Conservation (phyloP, 2,329 filamentous ascomycete species). For the Paramyrothecium roridum region DNA sequence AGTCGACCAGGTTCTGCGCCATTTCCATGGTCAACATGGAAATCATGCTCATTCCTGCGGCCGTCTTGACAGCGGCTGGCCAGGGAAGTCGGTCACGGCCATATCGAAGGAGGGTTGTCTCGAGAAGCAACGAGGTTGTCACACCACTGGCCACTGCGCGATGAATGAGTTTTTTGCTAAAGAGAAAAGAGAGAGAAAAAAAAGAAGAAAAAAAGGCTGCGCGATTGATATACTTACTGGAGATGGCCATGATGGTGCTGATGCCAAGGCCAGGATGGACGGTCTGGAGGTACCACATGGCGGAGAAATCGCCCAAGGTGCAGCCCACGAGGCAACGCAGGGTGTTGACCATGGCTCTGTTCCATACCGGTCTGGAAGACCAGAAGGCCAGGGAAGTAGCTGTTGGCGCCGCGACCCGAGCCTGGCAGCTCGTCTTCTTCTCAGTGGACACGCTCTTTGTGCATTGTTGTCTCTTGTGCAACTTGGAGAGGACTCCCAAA, state of each 20-base stretch:
- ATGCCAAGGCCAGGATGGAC: slow-evolving; percentile 43
- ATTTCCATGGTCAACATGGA: slow-evolving; percentile 58
- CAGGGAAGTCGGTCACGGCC: slow-evolving; percentile 46
- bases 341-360: slow-evolving; percentile 50
- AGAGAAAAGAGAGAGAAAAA: fast-evolving
- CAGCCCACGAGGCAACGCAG: slow-evolving; percentile 53
- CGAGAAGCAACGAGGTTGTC: slow-evolving; percentile 47
- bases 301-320: slow-evolving; percentile 52
- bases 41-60: slow-evolving; percentile 55
- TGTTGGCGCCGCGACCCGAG: background rate
- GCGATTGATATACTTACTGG: slow-evolving; percentile 38
- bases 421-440: background rate
- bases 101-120: slow-evolving; percentile 46
- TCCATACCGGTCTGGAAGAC: slow-evolving; percentile 35
- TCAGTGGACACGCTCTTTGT: background rate
- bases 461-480: background rate
- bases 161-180: background rate
- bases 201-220: too few relatives aligned
- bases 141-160: slow-evolving; percentile 47
- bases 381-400: slow-evolving; percentile 23
- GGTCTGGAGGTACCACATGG: slow-evolving; percentile 52
- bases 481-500: background rate
- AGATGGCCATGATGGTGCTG: slow-evolving; percentile 46
- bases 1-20: slow-evolving; percentile 53
- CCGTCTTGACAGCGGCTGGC: slow-evolving; percentile 44